Conservation (phyloP, 78 protist genomes). For the Dictyostelium intermedium region DNA sequence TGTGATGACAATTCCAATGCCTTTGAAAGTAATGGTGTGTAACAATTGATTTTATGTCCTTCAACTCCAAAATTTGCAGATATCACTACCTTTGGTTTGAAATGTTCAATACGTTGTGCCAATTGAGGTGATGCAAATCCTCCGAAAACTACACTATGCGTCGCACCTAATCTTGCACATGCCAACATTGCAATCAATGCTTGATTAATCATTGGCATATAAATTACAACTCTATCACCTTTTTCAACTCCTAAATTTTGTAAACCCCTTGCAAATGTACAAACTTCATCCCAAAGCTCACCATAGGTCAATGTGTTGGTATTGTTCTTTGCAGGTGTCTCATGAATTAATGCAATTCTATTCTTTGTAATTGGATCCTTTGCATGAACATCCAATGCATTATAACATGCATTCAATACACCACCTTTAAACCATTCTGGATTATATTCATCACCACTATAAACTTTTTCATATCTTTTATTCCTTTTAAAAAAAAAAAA, state of each 20-base stretch:
- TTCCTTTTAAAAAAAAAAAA: neutral
- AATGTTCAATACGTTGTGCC: constrained; percentile 84
- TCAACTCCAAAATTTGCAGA: constrained; percentile 76
- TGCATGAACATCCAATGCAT: constrained; percentile 17
- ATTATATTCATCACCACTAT: neutral
- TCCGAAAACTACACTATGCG: constrained; percentile 93
- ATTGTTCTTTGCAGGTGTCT: constrained; percentile 25
- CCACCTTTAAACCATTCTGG: constrained; percentile 40
- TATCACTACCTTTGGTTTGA: constrained; percentile 77
- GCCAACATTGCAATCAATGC: constrained; percentile 92
- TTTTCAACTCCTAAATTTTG: constrained; percentile 79
- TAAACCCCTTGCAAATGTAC: constrained; percentile 76
- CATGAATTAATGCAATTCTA: constrained; percentile 32
- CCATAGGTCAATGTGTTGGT: constrained; percentile 3
- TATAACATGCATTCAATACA: neutral
- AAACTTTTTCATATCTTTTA: constrained; percentile 29
- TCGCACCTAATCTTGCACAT: constrained; percentile 95
- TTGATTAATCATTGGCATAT: constrained; percentile 92
- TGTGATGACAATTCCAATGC: constrained; percentile 49
- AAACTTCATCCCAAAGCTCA: constrained; percentile 63
- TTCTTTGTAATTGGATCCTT: neutral
- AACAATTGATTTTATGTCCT: constrained; percentile 9
- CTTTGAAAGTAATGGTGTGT: constrained; percentile 23
- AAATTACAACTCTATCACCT: constrained; percentile 94
- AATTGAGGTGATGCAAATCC: constrained; percentile 87